phyloP scores from a whole-genome alignment of 768 basidiomycete species.

The Melanogaster broomeanus region DNA sequence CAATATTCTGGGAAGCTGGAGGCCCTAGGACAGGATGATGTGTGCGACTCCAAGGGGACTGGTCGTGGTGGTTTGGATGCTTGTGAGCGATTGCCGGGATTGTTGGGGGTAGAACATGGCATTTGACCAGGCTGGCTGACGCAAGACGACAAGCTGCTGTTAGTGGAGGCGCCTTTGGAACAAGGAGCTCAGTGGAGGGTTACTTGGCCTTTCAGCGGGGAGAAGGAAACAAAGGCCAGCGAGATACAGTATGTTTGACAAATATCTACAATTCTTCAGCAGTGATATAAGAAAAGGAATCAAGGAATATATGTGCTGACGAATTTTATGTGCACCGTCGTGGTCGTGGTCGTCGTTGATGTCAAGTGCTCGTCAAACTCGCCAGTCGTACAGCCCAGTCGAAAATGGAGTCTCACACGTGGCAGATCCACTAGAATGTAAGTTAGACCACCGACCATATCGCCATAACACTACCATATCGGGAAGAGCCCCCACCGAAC shows the following conservation, averaged over 20 bases:
- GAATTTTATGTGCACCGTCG: conserved; percentile 16
- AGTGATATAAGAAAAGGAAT: conserved; percentile 11
- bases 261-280: conserved; percentile 14
- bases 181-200: conserved; percentile 9
- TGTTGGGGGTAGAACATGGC: conserved; percentile 86
- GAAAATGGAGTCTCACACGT: conserved; percentile 25
- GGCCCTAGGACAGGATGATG: conserved; percentile 58
- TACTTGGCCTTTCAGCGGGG: conserved; percentile 6
- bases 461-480: conserved; percentile 6
- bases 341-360: conserved; percentile 9
- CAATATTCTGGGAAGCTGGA: conserved; percentile 43
- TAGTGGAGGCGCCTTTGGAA: conserved; percentile 7
- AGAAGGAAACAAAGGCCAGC: background rate
- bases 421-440: conserved; percentile 10
- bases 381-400: conserved; percentile 24
- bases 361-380: conserved; percentile 23
- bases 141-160: conserved; percentile 3
- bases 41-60: conserved; percentile 67
- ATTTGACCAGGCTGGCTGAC: conserved; percentile 32
- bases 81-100: conserved; percentile 82
- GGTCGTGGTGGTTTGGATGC: conserved; percentile 73
- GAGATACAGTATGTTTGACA: background rate
- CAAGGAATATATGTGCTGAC: conserved; percentile 16
- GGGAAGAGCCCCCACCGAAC: conserved; percentile 11
- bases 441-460: too few species aligned